These are phyloP conservation scores for Spathaspora hagerdaliae DNA, from an alignment of 805 yeast genomes.

Conservation along the genomic window DNA sequence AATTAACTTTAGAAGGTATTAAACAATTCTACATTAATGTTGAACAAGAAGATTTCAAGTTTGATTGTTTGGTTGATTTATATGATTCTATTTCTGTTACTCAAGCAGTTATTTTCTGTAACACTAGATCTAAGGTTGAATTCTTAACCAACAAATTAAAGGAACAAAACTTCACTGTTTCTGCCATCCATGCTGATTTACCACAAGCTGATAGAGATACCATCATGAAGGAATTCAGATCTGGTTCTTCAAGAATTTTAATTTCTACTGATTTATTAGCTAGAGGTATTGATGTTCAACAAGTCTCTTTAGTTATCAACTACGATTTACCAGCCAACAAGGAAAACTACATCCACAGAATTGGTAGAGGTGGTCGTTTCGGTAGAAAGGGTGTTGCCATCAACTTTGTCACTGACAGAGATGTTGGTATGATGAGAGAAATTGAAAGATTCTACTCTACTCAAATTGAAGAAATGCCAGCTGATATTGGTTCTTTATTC, in stretches of 20 bases:
- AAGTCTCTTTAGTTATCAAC: slow-evolving; percentile 90
- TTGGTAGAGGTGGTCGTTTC: slow-evolving; percentile 97
- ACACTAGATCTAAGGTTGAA: slow-evolving; percentile 92
- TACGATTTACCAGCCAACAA: slow-evolving; percentile 87
- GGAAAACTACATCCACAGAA: slow-evolving; percentile 95
- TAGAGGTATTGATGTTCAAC: slow-evolving; percentile 97
- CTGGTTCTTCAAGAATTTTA: slow-evolving; percentile 88
- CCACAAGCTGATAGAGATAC: slow-evolving; percentile 88
- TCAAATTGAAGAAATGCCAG: slow-evolving; percentile 92
- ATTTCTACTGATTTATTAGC: slow-evolving; percentile 96
- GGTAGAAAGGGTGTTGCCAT: slow-evolving; percentile 98
- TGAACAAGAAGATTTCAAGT: slow-evolving; percentile 91
- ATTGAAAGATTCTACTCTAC: slow-evolving; percentile 88
- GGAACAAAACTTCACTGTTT: slow-evolving; percentile 83
- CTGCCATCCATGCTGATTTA: slow-evolving; percentile 95
- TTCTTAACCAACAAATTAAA: slow-evolving; percentile 72
- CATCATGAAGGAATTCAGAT: slow-evolving; percentile 93
- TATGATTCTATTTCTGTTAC: slow-evolving; percentile 95
- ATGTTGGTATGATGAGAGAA: slow-evolving; percentile 70
- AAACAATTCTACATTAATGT: slow-evolving; percentile 89
- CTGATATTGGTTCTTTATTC: slow-evolving; percentile 52
- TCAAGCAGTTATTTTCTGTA: slow-evolving; percentile 97
- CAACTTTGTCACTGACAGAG: slow-evolving; percentile 83
- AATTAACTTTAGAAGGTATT: slow-evolving; percentile 92
- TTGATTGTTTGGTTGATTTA: slow-evolving; percentile 89